Conservation (phyloP, 2,329 filamentous ascomycete species). For the Chrysosporium keratinophilum region DNA sequence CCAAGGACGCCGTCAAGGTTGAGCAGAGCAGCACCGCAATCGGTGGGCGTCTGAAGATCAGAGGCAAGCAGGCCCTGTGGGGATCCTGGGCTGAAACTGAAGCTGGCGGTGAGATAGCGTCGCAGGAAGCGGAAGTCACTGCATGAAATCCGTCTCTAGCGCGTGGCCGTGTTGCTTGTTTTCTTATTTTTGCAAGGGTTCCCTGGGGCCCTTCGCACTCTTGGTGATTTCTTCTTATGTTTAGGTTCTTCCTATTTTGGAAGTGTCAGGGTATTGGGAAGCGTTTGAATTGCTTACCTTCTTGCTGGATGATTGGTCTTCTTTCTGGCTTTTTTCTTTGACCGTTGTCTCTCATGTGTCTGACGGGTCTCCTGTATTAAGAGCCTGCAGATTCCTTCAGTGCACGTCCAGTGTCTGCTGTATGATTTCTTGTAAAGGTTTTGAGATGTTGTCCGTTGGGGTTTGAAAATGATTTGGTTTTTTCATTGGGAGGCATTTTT, state of each 20-base stretch:
- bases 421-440: neutral
- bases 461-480: neutral
- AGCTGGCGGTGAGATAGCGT: constrained; percentile 39
- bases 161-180: neutral
- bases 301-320: too few relatives aligned
- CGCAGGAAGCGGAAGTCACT: constrained; percentile 25
- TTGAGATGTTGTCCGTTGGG: neutral
- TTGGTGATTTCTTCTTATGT: too few relatives aligned
- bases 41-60: constrained; percentile 69
- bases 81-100: constrained; percentile 80
- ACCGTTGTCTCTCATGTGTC: too few relatives aligned
- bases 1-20: constrained; percentile 95
- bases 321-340: too few relatives aligned
- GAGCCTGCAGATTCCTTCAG: neutral
- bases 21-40: constrained; percentile 67
- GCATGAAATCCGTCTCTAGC: constrained; percentile 4
- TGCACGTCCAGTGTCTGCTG: neutral
- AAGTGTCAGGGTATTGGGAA: too few relatives aligned
- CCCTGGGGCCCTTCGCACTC: too few relatives aligned
- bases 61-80: constrained; percentile 93
- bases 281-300: too few relatives aligned
- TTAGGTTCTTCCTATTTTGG: too few relatives aligned
- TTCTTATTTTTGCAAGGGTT: neutral
- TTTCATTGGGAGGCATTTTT: constrained; percentile 1
- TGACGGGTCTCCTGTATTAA: too few relatives aligned